Evolutionary conservation across 306 rosid genomes (phyloP), one percentile per base, ranked within the genome.

Genomic region (Trichosanthes truncata): DNA sequence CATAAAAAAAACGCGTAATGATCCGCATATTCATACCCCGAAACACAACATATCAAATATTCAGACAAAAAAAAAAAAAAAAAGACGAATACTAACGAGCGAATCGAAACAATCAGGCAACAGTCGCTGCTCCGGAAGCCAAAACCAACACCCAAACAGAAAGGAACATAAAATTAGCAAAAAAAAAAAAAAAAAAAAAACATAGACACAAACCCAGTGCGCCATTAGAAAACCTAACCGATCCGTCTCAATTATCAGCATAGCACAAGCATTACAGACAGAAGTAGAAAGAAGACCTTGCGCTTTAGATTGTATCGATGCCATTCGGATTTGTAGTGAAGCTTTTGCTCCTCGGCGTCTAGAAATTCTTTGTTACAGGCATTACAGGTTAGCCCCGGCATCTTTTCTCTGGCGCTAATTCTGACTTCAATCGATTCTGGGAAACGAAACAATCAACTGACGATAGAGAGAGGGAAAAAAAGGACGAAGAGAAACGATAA

Each of bases 241-340:
- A 79, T 49, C 13, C 29, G 2, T 5, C 10, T 75, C 46, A 45
- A 51, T 7, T 7, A 78, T 51, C 20, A 63, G 9, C 23, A 18
- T 29, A 36, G 43, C 10, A 38, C 11, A 48, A 55, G 4, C 0
- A 1, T n/a, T 43, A 25, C 3, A 26, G 5, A 15, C 1, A 49
- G 63, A 48, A 12, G 57, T 6, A 3, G 41, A 21, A 81, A 52
- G 31, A 53, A 20, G 20, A 93, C 99, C 98, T 96, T 96, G 96
- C 98, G 99, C 88, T 96, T 96, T 88, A 96, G 99, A 72, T 96
- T 96, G 88, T 96, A 96, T 69, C 99, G 96, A 82, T 96, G 99
- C 99, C 97, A 96, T 79, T 96, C 99, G 36, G 99, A 96, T 83
- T 89, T 93, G 90, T 95, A 95, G 85, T 95, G 99, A 48, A 89